Evolutionary conservation across 2,329 filamentous ascomycete genomes (phyloP).

Genomic region (Xylariaceae sp.): DNA sequence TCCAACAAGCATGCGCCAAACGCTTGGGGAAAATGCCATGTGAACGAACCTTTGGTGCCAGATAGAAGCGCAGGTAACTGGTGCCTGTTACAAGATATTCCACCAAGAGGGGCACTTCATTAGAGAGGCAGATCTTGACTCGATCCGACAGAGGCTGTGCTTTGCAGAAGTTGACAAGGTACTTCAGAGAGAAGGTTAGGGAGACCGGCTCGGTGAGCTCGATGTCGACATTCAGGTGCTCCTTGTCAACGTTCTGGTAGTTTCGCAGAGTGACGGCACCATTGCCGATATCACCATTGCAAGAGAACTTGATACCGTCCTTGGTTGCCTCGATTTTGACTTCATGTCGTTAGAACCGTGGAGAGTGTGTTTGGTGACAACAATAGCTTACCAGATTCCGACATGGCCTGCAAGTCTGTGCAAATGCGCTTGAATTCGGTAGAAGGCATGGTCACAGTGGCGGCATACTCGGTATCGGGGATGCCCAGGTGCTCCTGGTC

Average conservation of each 20-base stretch:
- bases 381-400: constrained; percentile 75
- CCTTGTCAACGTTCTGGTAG: constrained; percentile 86
- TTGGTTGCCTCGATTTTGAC: constrained; percentile 95
- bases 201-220: constrained; percentile 87
- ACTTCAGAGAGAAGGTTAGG: constrained; percentile 97
- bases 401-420: constrained; percentile 84
- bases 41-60: constrained; percentile 86
- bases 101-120: constrained; percentile 92
- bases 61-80: constrained; percentile 93
- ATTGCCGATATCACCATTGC: constrained; percentile 91
- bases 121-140: constrained; percentile 91
- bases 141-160: constrained; percentile 74
- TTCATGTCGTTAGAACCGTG: constrained; percentile 35
- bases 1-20: background rate
- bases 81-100: constrained; percentile 80
- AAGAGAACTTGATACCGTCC: constrained; percentile 93
- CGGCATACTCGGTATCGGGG: constrained; percentile 96
- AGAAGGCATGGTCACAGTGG: constrained; percentile 84
- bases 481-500: constrained; percentile 99
- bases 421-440: constrained; percentile 92
- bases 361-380: background rate
- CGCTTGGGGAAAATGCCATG: background rate
- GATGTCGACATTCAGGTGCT: constrained; percentile 79
- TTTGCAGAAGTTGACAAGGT: constrained; percentile 99
- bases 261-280: constrained; percentile 88